phyloP scores from a whole-genome alignment of 139 green algal genomes.

The Chlamydomonas sp. region DNA sequence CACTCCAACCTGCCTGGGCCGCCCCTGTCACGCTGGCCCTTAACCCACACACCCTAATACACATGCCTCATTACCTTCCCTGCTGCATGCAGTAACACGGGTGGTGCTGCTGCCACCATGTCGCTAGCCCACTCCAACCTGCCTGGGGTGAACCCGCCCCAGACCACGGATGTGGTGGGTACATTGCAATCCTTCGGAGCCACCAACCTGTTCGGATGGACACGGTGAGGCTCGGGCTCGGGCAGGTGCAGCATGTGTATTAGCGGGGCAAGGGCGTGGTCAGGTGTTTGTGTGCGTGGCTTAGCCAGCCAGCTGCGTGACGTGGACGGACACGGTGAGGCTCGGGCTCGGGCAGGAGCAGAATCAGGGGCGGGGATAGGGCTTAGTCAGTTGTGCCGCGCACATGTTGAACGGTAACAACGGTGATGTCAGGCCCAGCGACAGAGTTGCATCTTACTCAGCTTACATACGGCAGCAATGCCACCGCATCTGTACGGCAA shows the following conservation, averaged over 20 bases:
- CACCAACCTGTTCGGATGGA: constrained; percentile 34
- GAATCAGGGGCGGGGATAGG: not conserved
- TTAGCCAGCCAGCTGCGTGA: no score
- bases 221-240: not conserved
- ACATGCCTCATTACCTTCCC: not conserved
- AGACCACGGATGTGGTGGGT: not conserved
- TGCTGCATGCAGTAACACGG: not conserved
- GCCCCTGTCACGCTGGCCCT: not conserved
- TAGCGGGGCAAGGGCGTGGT: not conserved
- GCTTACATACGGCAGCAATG: no score
- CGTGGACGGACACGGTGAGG: constrained; percentile 18
- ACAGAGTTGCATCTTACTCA: no score
- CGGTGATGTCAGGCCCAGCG: no score
- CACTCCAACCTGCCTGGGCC: not conserved
- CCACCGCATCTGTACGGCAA: no score
- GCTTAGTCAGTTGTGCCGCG: not conserved
- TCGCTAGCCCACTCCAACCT: not conserved
- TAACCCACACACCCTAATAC: not conserved
- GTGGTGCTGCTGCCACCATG: constrained; percentile 4
- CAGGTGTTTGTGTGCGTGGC: no score
- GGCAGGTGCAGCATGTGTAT: not conserved
- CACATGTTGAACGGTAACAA: no score
- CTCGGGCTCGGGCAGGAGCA: not conserved
- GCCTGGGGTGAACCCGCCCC: not conserved
- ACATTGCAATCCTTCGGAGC: constrained; percentile 16